Percentiles rank a stretch among this genome's conserved stretches.
Evolutionary conservation across 257 asterid species (phyloP).

Genomic region (Pogostemon cablin): DNA sequence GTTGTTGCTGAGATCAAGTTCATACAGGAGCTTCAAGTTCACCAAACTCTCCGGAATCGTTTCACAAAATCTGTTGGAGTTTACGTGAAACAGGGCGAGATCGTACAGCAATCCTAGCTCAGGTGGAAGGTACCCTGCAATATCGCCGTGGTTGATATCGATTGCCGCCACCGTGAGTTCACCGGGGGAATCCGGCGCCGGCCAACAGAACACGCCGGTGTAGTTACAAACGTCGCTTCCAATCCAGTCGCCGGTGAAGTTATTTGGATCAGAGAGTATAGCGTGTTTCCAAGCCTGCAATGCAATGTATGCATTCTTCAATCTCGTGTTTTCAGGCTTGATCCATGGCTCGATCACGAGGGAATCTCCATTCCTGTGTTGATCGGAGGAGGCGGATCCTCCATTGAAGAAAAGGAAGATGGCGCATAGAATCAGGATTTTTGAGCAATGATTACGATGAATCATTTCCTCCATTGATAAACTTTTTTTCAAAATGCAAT

Average conservation of each 20-base stretch:
- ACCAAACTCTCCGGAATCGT: constrained; percentile 52
- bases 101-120: constrained; percentile 67
- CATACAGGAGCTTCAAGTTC: constrained; percentile 49
- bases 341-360: constrained; percentile 53
- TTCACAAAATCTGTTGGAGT: constrained; percentile 73
- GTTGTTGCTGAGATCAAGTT: constrained; percentile 72
- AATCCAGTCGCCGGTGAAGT: constrained; percentile 53
- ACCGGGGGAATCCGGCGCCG: constrained; percentile 50
- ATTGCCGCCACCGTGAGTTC: constrained; percentile 60
- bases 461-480: constrained; percentile 19
- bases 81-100: constrained; percentile 53
- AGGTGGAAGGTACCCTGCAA: constrained; percentile 61
- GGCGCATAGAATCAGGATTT: constrained; percentile 31
- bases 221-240: constrained; percentile 65
- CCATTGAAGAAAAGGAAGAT: constrained; percentile 25
- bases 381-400: background rate
- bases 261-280: constrained; percentile 62
- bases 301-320: constrained; percentile 65
- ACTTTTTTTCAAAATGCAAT: background rate
- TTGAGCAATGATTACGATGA: constrained; percentile 11
- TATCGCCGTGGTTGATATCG: constrained; percentile 61
- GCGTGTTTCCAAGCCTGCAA: constrained; percentile 66
- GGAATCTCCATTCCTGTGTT: constrained; percentile 42
- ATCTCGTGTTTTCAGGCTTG: constrained; percentile 45
- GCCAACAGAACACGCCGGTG: constrained; percentile 65